These are phyloP conservation scores for Triticum turgidum DNA, from an alignment of 176 grass and related monocot species.

Conservation along the genomic window DNA sequence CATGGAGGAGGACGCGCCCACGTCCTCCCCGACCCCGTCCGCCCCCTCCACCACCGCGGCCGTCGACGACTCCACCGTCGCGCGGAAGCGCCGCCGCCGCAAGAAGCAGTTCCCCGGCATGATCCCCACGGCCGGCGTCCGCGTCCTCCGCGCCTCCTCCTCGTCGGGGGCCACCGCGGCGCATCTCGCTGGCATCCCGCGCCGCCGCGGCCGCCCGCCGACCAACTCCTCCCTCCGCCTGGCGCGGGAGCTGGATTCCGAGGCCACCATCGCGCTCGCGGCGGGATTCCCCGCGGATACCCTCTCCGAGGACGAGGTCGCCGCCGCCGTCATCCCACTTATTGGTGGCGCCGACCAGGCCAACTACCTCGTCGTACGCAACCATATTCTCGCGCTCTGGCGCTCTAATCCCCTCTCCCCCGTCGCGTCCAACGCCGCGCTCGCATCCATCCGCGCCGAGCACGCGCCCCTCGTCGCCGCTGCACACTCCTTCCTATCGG, in stretches of 20 bases:
- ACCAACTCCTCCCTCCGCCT: constrained; percentile 81
- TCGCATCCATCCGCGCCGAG: constrained; percentile 83
- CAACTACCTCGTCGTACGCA: constrained; percentile 95
- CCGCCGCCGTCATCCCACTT: constrained; percentile 61
- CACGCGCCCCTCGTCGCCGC: constrained; percentile 67
- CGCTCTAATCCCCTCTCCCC: constrained; percentile 69
- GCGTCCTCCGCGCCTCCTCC: constrained; percentile 51
- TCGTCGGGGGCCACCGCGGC: constrained; percentile 32
- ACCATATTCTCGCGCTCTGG: constrained; percentile 90
- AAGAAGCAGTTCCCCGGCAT: constrained; percentile 98
- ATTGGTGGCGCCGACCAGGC: constrained; percentile 69
- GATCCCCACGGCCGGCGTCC: constrained; percentile 72
- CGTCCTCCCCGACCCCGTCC: constrained; percentile 49
- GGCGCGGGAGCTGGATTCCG: constrained; percentile 88
- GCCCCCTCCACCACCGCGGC: constrained; percentile 31
- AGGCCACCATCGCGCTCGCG: constrained; percentile 74
- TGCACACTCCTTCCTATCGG: constrained; percentile 74
- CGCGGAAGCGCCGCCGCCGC: constrained; percentile 74
- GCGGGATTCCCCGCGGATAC: constrained; percentile 87
- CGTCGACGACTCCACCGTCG: constrained; percentile 39
- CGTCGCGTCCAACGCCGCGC: constrained; percentile 58
- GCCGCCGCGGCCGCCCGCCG: constrained; percentile 65
- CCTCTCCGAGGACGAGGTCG: constrained; percentile 92
- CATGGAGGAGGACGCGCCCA: constrained; percentile 65
- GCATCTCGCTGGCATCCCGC: constrained; percentile 40